phyloP scores from a whole-genome alignment of 495 filamentous ascomycete species.

The Aspergillus nidulans region DNA sequence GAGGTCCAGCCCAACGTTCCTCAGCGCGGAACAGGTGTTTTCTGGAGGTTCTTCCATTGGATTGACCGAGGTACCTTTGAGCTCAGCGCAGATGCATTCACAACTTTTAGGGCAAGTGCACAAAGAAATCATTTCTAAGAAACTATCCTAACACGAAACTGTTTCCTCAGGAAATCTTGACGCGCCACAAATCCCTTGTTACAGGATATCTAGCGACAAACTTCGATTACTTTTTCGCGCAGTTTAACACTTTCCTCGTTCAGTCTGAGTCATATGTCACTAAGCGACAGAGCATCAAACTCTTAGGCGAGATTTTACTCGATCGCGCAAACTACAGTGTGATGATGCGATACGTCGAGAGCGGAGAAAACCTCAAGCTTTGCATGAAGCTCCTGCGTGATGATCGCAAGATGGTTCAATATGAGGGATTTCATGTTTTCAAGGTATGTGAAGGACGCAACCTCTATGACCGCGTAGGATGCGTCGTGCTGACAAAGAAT shows the following conservation, averaged over 20 bases:
- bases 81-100: constrained; percentile 94
- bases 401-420: constrained; percentile 97
- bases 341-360: constrained; percentile 96
- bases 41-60: constrained; percentile 98
- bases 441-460: constrained; percentile 55
- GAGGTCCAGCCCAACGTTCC: constrained; percentile 62
- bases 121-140: neutral
- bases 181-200: constrained; percentile 86
- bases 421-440: constrained; percentile 98
- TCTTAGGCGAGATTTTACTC: constrained; percentile 90
- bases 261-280: constrained; percentile 95
- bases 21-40: constrained; percentile 73
- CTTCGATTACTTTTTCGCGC: constrained; percentile 84
- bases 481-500: constrained; percentile 20
- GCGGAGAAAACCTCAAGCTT: constrained; percentile 91
- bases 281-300: constrained; percentile 95
- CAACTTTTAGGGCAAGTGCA: constrained; percentile 77
- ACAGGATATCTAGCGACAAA: constrained; percentile 80
- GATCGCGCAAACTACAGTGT: constrained; percentile 95
- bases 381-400: constrained; percentile 95
- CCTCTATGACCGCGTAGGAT: neutral
- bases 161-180: constrained; percentile 72
- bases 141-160: neutral
- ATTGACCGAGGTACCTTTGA: constrained; percentile 94
- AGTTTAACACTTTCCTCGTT: constrained; percentile 84